Evolutionary conservation across 495 filamentous ascomycete species (phyloP), one percentile per base, ranked within the genome.

Genomic region (Extremus antarcticus): DNA sequence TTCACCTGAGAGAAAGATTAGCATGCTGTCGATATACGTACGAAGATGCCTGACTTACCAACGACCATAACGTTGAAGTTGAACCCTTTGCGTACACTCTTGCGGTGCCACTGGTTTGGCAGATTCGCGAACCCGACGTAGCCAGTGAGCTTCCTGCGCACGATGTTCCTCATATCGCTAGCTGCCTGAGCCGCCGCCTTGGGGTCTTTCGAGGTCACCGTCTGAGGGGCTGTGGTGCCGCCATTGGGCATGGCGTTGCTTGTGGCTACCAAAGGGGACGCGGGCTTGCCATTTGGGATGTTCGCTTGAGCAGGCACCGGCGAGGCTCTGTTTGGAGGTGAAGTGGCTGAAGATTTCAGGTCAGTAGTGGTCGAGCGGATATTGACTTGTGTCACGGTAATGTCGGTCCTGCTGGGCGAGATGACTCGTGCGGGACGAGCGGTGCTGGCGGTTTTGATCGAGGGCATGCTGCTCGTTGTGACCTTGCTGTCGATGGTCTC

Each of bases 51-150:
- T 45, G 7, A 79, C 77, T 57, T 77, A 98, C 92, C 92, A 72
- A 98, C 92, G 72, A 98, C 92, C 92, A 98, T 98, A 56, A 97
- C 92, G 68, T 98, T 98, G 79, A 98, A 98, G 80, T 97, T 98
- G 83, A 98, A 98, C 56, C 92, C 92, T 73, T 98, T 98, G 67
- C 92, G 86, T 65, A 98, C 94, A 80, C 90, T 95, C 85, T 98
- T 98, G 72, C 92, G 90, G 78, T 98, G 92, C 94, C 94, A 98
- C 74, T 98, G 92, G 74, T 98, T 98, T 43, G 92, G 92, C 72
- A 98, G 76, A 69, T 98, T 98, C 69, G 92, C 92, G 70, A 98
- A 98, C 53, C 92, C 92, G 64, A 98, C 92, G 66, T 96, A 98
- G 57, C 92, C 92, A 45, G 92, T 97, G 66, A 98, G 74, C 81